phyloP scores from a whole-genome alignment of 257 asterid species.

The Gynochthodes officinalis region DNA sequence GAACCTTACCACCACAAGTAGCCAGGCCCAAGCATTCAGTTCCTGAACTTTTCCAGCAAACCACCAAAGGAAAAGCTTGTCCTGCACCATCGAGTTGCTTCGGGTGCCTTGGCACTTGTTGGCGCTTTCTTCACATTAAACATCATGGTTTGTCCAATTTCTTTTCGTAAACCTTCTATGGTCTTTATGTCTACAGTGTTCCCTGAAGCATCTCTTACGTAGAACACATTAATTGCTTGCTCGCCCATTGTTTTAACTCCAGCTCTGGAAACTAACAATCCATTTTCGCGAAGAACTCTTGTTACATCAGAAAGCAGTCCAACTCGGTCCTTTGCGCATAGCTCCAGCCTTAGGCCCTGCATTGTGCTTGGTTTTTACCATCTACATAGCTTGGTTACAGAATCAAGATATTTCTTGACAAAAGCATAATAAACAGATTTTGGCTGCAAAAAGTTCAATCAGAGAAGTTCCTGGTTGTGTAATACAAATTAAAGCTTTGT shows the following conservation, averaged over 20 bases:
- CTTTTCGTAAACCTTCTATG: constrained; percentile 65
- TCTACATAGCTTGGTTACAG: constrained; percentile 1
- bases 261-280: constrained; percentile 85
- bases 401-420: background rate
- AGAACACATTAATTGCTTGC: constrained; percentile 75
- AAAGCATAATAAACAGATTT: background rate
- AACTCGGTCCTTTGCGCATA: constrained; percentile 93
- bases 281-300: constrained; percentile 78
- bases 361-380: constrained; percentile 8
- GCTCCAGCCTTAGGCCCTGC: constrained; percentile 83
- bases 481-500: background rate
- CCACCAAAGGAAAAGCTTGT: constrained; percentile 83
- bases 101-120: constrained; percentile 39
- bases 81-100: constrained; percentile 63
- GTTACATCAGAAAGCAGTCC: constrained; percentile 91
- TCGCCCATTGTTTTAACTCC: constrained; percentile 86
- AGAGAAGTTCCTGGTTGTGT: background rate
- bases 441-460: background rate
- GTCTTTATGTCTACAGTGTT: constrained; percentile 68
- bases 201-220: constrained; percentile 82
- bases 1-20: constrained; percentile 2
- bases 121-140: constrained; percentile 75
- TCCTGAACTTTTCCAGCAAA: constrained; percentile 61
- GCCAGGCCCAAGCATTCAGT: constrained; percentile 18
- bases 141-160: constrained; percentile 81